Conservation (phyloP, 352 stramenopile genomes). For the Phytophthora lateralis region DNA sequence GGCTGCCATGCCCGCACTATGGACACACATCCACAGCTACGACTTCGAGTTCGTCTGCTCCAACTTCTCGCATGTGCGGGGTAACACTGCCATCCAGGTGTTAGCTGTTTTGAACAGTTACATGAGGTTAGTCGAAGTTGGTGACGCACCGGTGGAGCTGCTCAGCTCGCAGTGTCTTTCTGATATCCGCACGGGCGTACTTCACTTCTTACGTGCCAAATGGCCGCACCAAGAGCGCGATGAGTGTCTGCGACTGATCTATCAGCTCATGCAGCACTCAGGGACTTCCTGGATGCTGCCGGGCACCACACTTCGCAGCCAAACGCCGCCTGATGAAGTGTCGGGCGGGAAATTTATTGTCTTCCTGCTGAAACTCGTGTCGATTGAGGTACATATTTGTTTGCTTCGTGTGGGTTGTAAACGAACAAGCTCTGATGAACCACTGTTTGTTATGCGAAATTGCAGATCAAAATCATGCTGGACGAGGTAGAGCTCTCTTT, state of each 20-base stretch:
- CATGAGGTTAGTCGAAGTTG: constrained; percentile 55
- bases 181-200: constrained; percentile 59
- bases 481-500: constrained; percentile 80
- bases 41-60: constrained; percentile 76
- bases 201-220: constrained; percentile 71
- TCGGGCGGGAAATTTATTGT: constrained; percentile 76
- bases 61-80: constrained; percentile 49
- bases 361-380: constrained; percentile 79
- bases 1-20: constrained; percentile 44
- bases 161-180: constrained; percentile 61
- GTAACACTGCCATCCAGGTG: constrained; percentile 43
- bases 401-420: not conserved
- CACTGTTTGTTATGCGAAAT: not conserved
- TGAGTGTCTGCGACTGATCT: constrained; percentile 60
- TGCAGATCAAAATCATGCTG: constrained; percentile 84
- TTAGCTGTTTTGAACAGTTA: constrained; percentile 64
- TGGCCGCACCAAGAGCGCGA: constrained; percentile 78
- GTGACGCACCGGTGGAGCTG: constrained; percentile 46
- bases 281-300: constrained; percentile 71
- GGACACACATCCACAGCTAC: constrained; percentile 49
- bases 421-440: not conserved
- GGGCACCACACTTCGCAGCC: constrained; percentile 54
- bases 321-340: constrained; percentile 54
- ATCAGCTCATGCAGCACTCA: constrained; percentile 63
- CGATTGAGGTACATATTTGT: constrained; percentile 65